Evolutionary conservation across 1,284 basidiomycete genomes (phyloP), one percentile per base, ranked within the genome.

Genomic region (Papiliotrema laurentii): DNA sequence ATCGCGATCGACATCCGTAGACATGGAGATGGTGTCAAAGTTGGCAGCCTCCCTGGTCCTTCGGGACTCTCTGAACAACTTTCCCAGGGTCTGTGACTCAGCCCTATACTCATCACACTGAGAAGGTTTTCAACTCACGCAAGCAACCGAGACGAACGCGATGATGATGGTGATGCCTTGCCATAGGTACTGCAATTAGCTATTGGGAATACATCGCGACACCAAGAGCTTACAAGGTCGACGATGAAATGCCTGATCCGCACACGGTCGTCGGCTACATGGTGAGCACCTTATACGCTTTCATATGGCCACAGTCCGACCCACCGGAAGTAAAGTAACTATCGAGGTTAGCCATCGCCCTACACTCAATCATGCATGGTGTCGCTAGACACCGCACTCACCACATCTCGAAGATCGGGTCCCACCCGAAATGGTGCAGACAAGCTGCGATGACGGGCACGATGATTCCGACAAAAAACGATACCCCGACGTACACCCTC

Each of bases 191-290:
- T 55, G 47, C 18, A 10, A 33, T 14, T 21, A 21, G 25, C 22
- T 19, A 22, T n/a, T 5, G 5, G 11, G 14, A 30, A 35, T n/a
- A 19, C n/a, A 34, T n/a, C 2, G 21, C n/a, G 26, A 33, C 10
- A 14, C 31, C 5, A 22, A 45, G 4, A 41, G n/a, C 46, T 25
- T 24, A 55, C 53, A 1, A 61, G 39, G 36, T 61, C 59, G 25
- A 61, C 39, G n/a, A 61, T 52, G 26, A 60, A 53, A 36, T 55
- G 55, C 16, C 44, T 33, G 22, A 60, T 37, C 21, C 58, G 43
- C 22, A 36, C 22, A 5, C 26, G 28, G n/a, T 45, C 18, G 28
- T 49, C 31, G 21, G 19, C 21, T 13, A 51, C 40, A 13, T 21
- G 4, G 22, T 45, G 21, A 31, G 28, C 31, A 30, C 13, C 6